phyloP scores from a whole-genome alignment of 192 early-diverging fungal species.

The Chytriomyces confervae region DNA sequence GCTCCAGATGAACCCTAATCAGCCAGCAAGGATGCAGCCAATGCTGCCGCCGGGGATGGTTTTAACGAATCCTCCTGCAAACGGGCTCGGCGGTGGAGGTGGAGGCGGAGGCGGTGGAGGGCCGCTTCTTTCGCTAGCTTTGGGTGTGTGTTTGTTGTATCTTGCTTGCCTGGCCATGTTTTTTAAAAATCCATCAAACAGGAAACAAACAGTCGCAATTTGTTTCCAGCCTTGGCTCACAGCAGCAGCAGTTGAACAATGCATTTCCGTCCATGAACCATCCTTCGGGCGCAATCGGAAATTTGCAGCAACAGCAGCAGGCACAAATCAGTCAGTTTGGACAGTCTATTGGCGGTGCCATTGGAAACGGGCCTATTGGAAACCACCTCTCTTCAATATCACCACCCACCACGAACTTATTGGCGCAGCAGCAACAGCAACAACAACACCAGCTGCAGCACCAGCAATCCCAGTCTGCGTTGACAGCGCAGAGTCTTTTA shows the following conservation, averaged over 20 bases:
- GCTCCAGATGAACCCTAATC: constrained; percentile 10
- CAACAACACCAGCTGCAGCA: constrained; percentile 33
- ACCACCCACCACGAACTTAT: constrained; percentile 33
- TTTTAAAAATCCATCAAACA: constrained; percentile 42
- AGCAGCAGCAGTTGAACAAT: constrained; percentile 42
- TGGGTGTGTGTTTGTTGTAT: constrained; percentile 41
- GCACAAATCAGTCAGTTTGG: constrained; percentile 13
- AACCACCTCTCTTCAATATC: constrained; percentile 34
- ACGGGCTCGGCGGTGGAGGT: background rate
- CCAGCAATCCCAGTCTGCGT: constrained; percentile 10
- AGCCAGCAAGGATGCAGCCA: constrained; percentile 2
- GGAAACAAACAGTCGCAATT: constrained; percentile 51
- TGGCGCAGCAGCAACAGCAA: constrained; percentile 32
- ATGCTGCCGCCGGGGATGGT: constrained; percentile 9
- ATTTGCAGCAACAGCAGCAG: constrained; percentile 39
- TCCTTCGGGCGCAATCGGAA: background rate
- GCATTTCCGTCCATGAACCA: background rate
- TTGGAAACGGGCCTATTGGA: background rate
- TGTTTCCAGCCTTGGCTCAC: constrained; percentile 40
- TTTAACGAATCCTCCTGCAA: background rate
- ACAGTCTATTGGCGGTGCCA: no score
- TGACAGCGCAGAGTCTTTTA: constrained; percentile 2
- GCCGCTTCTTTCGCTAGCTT: constrained; percentile 20
- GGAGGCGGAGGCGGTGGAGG: constrained; percentile 21
- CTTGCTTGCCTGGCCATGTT: constrained; percentile 1